These are phyloP conservation scores for Leucosporidium creatinivorum DNA, from an alignment of 768 basidiomycete species.

Conservation along the genomic window DNA sequence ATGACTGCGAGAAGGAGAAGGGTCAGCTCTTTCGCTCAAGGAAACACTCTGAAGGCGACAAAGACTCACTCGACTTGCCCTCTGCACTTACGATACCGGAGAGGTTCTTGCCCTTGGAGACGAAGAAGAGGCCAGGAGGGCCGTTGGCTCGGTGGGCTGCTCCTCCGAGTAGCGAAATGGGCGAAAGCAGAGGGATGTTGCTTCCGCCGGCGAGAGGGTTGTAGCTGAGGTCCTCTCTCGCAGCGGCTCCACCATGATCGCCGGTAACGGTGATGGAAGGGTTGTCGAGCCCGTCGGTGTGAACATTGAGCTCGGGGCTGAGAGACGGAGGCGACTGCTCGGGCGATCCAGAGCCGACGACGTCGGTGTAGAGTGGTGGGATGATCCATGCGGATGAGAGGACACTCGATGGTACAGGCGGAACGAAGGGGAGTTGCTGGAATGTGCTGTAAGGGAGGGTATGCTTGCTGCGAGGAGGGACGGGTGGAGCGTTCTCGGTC, in stretches of 20 bases:
- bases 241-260: not conserved
- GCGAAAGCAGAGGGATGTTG: slow-evolving; percentile 31
- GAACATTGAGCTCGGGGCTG: not conserved
- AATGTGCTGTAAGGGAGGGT: slow-evolving; percentile 64
- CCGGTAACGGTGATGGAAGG: slow-evolving; percentile 14
- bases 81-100: slow-evolving; percentile 23
- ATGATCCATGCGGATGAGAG: slow-evolving; percentile 88
- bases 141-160: slow-evolving; percentile 28
- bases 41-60: not conserved
- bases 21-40: not conserved
- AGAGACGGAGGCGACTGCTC: not conserved
- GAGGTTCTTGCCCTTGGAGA: slow-evolving; percentile 20
- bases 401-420: slow-evolving; percentile 75
- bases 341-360: slow-evolving; percentile 49
- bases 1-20: slow-evolving; percentile 26
- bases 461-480: not conserved
- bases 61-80: slow-evolving; percentile 15
- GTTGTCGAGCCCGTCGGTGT: not conserved
- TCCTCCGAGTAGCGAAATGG: slow-evolving; percentile 35
- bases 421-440: slow-evolving; percentile 78
- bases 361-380: slow-evolving; percentile 70
- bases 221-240: not conserved
- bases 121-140: slow-evolving; percentile 36
- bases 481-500: not conserved
- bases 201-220: not conserved